A percentile compares a stretch with the other conserved stretches of the same genome.
Conservation (phyloP, 371 early-diverging fungal species). For the Rhizopus delemar region DNA sequence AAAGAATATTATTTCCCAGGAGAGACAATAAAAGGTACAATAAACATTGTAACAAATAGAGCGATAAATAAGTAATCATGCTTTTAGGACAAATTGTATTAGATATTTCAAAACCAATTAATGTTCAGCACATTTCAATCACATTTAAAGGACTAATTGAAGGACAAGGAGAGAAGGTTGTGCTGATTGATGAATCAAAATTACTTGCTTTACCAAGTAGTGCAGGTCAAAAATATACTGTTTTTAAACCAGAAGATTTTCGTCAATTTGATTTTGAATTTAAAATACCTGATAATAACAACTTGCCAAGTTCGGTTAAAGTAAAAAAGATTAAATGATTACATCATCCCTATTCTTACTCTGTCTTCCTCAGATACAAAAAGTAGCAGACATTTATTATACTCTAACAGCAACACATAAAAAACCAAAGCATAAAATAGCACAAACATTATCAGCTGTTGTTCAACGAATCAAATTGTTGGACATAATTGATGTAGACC, state of each 20-base stretch:
- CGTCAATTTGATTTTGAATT: constrained; percentile 17
- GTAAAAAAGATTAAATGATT: constrained; percentile 4
- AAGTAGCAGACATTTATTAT: constrained; percentile 16
- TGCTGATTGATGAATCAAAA: constrained; percentile 5
- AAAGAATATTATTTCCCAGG: constrained; percentile 17
- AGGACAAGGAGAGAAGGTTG: constrained; percentile 11
- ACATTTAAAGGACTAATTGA: constrained; percentile 17
- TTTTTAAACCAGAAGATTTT: neutral
- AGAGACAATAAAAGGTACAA: constrained; percentile 17
- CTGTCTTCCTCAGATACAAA: constrained; percentile 12
- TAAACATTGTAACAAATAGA: neutral
- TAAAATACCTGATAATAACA: constrained; percentile 12
- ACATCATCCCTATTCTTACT: neutral
- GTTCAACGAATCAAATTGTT: constrained; percentile 5
- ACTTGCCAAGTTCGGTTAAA: constrained; percentile 14
- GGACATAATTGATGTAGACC: constrained; percentile 15
- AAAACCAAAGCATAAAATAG: constrained; percentile 18
- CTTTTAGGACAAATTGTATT: constrained; percentile 14
- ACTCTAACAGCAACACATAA: constrained; percentile 22
- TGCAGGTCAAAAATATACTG: constrained; percentile 10
- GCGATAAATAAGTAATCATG: neutral
- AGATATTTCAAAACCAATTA: constrained; percentile 15
- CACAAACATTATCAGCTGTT: constrained; percentile 7
- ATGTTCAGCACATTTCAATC: constrained; percentile 13
- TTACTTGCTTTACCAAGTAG: constrained; percentile 12